A percentile compares a stretch with the other conserved stretches of the same genome.
Evolutionary conservation across 257 asterid species (phyloP).

Genomic region (Nicotiana tabacum): DNA sequence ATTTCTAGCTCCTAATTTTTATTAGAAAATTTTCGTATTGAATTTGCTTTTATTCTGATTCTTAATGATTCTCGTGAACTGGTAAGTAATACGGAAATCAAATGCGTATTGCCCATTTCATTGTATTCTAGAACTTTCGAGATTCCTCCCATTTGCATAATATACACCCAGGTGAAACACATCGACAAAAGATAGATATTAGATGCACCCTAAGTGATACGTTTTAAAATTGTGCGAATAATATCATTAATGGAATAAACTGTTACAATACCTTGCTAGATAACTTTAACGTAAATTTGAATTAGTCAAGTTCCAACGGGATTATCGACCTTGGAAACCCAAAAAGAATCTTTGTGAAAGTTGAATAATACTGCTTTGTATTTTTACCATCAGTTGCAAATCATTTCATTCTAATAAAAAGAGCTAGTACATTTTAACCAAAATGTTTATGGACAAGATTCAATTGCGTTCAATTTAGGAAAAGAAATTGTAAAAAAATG

Average conservation of each 20-base stretch:
- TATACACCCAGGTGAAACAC: no score
- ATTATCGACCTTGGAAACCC: no score
- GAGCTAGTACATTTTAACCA: not conserved
- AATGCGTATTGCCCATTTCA: not conserved
- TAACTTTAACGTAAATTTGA: no score
- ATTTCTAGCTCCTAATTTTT: not conserved
- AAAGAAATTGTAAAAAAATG: not conserved
- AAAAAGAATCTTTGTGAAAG: not conserved
- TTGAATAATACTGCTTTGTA: not conserved
- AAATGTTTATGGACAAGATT: not conserved
- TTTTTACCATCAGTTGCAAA: not conserved
- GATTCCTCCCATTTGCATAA: no score
- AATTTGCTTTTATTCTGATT: not conserved
- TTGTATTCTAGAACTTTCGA: no score
- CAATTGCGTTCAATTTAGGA: not conserved
- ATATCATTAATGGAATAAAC: no score
- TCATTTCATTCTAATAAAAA: not conserved
- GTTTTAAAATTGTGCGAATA: no score
- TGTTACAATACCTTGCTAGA: no score
- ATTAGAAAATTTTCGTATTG: not conserved
- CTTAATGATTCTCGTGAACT: not conserved
- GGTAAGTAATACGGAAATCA: not conserved
- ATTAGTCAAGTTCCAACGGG: no score
- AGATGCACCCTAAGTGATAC: no score
- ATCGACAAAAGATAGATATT: no score